Percentiles rank a stretch among this genome's conserved stretches.
phyloP scores from a whole-genome alignment of 2,329 filamentous ascomycete species.

The Neofusicoccum cordaticola region DNA sequence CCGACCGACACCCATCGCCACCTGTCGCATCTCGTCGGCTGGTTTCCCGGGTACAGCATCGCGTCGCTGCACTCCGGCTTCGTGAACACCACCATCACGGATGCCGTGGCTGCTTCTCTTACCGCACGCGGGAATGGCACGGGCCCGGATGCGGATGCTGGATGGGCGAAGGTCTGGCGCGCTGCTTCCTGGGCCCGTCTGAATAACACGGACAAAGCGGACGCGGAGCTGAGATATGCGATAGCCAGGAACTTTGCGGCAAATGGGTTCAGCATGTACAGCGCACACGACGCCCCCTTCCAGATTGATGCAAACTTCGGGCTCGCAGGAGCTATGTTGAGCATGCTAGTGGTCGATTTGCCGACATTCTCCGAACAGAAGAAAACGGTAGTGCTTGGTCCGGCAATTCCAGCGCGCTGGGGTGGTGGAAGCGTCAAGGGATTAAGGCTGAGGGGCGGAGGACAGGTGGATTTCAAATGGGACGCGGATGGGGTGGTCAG shows the following conservation, averaged over 20 bases:
- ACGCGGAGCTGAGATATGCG: slow-evolving; percentile 49
- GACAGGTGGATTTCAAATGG: slow-evolving; percentile 46
- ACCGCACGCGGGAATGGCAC: slow-evolving; percentile 48
- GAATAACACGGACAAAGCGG: slow-evolving; percentile 50
- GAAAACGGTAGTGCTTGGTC: slow-evolving; percentile 35
- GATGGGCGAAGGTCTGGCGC: slow-evolving; percentile 60
- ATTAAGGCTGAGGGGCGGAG: slow-evolving; percentile 45
- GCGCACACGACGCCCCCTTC: slow-evolving; percentile 47
- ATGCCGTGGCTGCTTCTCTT: slow-evolving; percentile 48
- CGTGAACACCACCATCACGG: slow-evolving; percentile 43
- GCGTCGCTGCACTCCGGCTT: slow-evolving; percentile 45
- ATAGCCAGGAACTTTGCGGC: slow-evolving; percentile 50
- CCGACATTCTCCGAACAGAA: not conserved
- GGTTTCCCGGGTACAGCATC: slow-evolving; percentile 54
- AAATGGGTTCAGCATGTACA: slow-evolving; percentile 55
- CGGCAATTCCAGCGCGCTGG: slow-evolving; percentile 49
- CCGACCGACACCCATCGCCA: slow-evolving; percentile 49
- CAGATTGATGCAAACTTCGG: slow-evolving; percentile 62
- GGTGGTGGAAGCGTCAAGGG: slow-evolving; percentile 45
- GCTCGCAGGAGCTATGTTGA: slow-evolving; percentile 47
- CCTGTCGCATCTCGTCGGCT: slow-evolving; percentile 56
- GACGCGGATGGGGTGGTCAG: slow-evolving; percentile 37
- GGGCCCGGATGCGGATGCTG: slow-evolving; percentile 50
- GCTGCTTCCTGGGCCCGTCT: slow-evolving; percentile 56
- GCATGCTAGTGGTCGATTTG: slow-evolving; percentile 54